Conservation (phyloP, 345 rosid genomes). For the Moricandia arvensis region DNA sequence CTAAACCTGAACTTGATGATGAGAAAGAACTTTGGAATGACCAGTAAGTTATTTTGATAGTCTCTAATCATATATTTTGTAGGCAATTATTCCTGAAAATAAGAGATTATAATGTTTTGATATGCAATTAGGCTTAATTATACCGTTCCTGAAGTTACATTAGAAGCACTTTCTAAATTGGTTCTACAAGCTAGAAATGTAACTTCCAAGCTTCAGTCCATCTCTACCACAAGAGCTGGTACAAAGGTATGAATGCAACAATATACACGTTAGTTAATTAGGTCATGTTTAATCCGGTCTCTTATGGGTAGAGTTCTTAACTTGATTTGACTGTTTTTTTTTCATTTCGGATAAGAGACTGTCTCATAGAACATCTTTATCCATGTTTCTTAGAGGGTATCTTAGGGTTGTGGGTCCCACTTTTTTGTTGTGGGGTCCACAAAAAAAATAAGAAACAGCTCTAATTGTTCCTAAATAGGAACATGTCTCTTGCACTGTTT, state of each 20-base stretch:
- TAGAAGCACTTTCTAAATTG: constrained; percentile 26
- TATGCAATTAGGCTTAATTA: constrained; percentile 14
- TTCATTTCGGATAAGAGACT: too few relatives aligned
- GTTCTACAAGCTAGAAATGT: constrained; percentile 37
- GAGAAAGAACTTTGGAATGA: constrained; percentile 19
- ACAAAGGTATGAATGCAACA: constrained; percentile 19
- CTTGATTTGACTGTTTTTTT: too few relatives aligned
- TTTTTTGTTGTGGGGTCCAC: too few relatives aligned
- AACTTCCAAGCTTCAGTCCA: constrained; percentile 20
- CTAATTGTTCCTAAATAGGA: too few relatives aligned
- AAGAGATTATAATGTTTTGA: neutral
- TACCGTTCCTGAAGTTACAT: constrained; percentile 23
- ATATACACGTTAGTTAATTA: neutral
- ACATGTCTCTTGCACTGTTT: too few relatives aligned
- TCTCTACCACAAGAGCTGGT: constrained; percentile 13
- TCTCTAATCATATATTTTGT: neutral
- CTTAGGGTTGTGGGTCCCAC: too few relatives aligned
- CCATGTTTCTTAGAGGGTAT: too few relatives aligned
- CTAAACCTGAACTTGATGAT: constrained; percentile 20
- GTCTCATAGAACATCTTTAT: too few relatives aligned
- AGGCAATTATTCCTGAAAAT: neutral
- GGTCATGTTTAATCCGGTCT: too few relatives aligned
- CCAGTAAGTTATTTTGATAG: constrained; percentile 16
- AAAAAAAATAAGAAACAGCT: too few relatives aligned
- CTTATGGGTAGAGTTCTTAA: too few relatives aligned